Percentiles rank a stretch among this genome's conserved stretches.
phyloP scores from a whole-genome alignment of 2,329 filamentous ascomycete species.

The Apiospora sp. region DNA sequence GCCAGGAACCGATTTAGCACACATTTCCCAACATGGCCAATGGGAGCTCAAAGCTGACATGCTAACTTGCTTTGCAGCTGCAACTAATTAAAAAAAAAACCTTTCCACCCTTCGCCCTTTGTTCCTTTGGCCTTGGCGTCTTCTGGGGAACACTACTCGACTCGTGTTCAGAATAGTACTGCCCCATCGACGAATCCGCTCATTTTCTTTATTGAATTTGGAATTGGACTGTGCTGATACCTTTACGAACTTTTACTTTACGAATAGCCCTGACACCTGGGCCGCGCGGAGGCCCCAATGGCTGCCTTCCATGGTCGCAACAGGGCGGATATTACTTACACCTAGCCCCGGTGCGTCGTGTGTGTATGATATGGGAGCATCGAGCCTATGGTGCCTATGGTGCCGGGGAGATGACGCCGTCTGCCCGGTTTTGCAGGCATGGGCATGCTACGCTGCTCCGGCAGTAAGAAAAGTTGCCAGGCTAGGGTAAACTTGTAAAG shows the following conservation, averaged over 20 bases:
- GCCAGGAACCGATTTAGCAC: conserved; percentile 14
- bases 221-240: not conserved
- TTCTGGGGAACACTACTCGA: not conserved
- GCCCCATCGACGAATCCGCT: conserved; percentile 1
- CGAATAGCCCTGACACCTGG: not conserved
- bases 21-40: not conserved
- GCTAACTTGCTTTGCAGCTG: not conserved
- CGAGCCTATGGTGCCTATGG: not conserved
- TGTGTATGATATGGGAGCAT: not conserved
- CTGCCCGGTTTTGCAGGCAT: conserved; percentile 2
- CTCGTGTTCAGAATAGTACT: not conserved
- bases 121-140: not conserved
- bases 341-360: not conserved
- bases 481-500: conserved; percentile 2
- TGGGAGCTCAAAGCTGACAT: not conserved
- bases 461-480: not conserved
- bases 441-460: conserved; percentile 4
- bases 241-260: not conserved
- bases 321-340: not conserved
- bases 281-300: conserved; percentile 3
- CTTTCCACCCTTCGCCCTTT: not conserved
- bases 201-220: conserved; percentile 7
- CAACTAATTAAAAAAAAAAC: not conserved
- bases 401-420: conserved; percentile 4
- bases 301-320: not conserved